These are phyloP conservation scores for Claviceps pazoutovae DNA, from an alignment of 2,329 filamentous ascomycete genomes.

Conservation along the genomic window DNA sequence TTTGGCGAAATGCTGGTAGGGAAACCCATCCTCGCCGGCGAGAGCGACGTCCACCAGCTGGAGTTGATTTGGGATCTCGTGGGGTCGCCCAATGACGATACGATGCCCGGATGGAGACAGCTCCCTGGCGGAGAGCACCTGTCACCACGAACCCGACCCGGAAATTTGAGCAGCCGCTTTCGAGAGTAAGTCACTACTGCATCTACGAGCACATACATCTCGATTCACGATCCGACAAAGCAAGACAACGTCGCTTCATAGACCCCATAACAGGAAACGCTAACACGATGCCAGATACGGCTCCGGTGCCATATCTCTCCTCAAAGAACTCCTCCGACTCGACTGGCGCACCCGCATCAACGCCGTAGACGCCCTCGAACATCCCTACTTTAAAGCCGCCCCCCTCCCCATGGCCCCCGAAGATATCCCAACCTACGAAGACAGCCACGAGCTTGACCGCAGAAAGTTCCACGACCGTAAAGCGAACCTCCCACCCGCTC, in stretches of 20 bases:
- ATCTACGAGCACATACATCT: background rate
- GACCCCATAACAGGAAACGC: background rate
- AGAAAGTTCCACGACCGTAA: conserved; percentile 81
- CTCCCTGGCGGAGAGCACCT: conserved; percentile 72
- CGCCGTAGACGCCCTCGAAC: conserved; percentile 81
- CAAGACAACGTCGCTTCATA: background rate
- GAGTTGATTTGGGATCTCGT: conserved; percentile 90
- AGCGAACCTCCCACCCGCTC: conserved; percentile 73
- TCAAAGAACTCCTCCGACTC: conserved; percentile 71
- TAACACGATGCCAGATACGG: conserved; percentile 35
- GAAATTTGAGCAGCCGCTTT: conserved; percentile 62
- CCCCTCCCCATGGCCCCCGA: conserved; percentile 70
- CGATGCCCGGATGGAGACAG: conserved; percentile 79
- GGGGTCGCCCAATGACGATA: conserved; percentile 77
- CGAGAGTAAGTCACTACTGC: conserved; percentile 42
- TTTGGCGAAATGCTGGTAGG: conserved; percentile 96
- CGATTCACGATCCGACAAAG: background rate
- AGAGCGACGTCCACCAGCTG: conserved; percentile 77
- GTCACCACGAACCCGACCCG: conserved; percentile 43
- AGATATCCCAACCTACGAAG: conserved; percentile 83
- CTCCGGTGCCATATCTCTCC: conserved; percentile 59
- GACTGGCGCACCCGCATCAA: conserved; percentile 86
- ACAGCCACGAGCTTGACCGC: conserved; percentile 92
- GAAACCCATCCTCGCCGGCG: conserved; percentile 83
- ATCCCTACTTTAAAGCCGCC: conserved; percentile 73